Percentiles rank a stretch among this genome's conserved stretches.
Conservation (phyloP, 495 filamentous ascomycete genomes). For the Chlorociboria aeruginascens region DNA sequence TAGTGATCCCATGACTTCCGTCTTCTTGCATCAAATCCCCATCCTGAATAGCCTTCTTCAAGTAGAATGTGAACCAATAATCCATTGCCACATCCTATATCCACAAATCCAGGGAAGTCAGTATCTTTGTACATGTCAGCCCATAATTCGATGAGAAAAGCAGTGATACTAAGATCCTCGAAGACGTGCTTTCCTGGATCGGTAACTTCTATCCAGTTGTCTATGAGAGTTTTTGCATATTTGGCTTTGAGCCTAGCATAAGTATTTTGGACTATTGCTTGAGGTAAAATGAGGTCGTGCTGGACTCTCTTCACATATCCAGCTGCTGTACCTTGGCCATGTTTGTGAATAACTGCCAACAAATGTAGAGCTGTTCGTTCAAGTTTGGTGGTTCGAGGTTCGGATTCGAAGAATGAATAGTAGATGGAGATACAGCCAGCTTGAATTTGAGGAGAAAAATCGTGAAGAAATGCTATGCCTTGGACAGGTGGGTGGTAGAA, state of each 20-base stretch:
- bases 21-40: constrained; percentile 78
- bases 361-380: constrained; percentile 60
- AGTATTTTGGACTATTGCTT: constrained; percentile 62
- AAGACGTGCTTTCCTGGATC: constrained; percentile 89
- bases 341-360: constrained; percentile 60
- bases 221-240: constrained; percentile 56
- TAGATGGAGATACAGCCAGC: constrained; percentile 51
- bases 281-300: constrained; percentile 65
- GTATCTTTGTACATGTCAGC: constrained; percentile 56
- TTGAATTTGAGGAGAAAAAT: constrained; percentile 29
- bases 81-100: constrained; percentile 92
- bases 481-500: constrained; percentile 76
- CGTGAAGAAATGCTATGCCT: constrained; percentile 62
- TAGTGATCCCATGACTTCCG: constrained; percentile 79
- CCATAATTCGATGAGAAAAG: constrained; percentile 93
- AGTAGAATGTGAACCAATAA: constrained; percentile 78
- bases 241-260: constrained; percentile 69
- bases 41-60: constrained; percentile 72
- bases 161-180: constrained; percentile 85
- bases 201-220: constrained; percentile 70
- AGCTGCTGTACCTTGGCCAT: constrained; percentile 48
- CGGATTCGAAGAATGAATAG: constrained; percentile 47
- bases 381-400: constrained; percentile 38
- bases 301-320: constrained; percentile 65
- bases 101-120: constrained; percentile 79